phyloP scores from a whole-genome alignment of 73 alveolate species.

The Symbiodinium natans region DNA sequence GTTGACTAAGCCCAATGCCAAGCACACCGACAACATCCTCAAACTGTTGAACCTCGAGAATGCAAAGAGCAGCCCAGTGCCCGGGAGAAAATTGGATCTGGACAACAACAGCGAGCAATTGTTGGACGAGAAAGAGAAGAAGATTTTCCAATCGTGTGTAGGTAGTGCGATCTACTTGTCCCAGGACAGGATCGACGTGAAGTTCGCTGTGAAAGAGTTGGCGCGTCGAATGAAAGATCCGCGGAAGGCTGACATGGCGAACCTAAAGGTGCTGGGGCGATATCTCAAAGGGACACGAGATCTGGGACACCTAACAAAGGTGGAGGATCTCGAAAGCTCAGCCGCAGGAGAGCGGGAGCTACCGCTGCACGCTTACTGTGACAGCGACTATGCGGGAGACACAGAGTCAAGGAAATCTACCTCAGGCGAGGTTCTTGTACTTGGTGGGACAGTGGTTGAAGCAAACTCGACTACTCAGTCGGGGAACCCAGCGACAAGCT shows the following conservation, averaged over 20 bases:
- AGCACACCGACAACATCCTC: neutral
- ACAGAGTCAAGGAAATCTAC: neutral
- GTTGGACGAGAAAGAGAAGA: neutral
- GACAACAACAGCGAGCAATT: neutral
- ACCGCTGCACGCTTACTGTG: neutral
- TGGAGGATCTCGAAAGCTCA: neutral
- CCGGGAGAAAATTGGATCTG: constrained; percentile 16
- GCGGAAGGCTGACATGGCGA: neutral
- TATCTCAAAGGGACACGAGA: neutral
- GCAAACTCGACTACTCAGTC: constrained; percentile 1
- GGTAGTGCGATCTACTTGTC: constrained; percentile 6
- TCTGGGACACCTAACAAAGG: neutral
- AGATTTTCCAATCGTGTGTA: neutral
- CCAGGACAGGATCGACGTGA: neutral
- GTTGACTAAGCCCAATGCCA: neutral
- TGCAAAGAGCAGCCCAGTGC: constrained; percentile 14
- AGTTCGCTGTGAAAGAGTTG: neutral
- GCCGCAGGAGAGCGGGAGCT: neutral
- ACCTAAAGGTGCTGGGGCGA: neutral
- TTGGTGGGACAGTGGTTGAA: constrained; percentile 37
- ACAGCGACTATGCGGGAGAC: neutral
- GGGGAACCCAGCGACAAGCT: neutral
- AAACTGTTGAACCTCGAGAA: neutral
- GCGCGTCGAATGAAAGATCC: neutral
- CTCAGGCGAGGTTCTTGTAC: neutral